Evolutionary conservation across 2,329 filamentous ascomycete genomes (phyloP).

Genomic region (Dendrostoma leiphaemia): DNA sequence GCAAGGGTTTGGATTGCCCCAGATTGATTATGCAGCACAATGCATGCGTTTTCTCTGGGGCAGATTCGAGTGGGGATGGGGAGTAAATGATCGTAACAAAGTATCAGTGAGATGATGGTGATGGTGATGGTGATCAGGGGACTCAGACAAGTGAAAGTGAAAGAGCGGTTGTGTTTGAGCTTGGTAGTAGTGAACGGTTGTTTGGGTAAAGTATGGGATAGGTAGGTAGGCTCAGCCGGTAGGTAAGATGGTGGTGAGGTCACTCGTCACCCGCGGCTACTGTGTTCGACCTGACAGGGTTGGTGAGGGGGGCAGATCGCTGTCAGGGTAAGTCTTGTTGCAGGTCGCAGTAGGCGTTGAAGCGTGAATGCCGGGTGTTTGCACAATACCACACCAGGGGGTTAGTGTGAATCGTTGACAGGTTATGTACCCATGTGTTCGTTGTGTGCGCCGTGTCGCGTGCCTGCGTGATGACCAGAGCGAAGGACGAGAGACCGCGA

Average conservation of each 20-base stretch:
- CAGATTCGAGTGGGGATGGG: not conserved
- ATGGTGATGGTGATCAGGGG: not conserved
- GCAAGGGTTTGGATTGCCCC: slow-evolving; percentile 5
- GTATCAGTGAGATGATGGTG: not conserved
- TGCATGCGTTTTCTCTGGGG: not conserved
- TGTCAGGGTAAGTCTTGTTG: not conserved
- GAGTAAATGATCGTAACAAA: not conserved
- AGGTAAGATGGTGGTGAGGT: not conserved
- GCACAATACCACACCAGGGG: no score
- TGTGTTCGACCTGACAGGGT: not conserved
- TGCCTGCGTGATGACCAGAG: not conserved
- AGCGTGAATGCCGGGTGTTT: no score
- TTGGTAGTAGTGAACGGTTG: no score
- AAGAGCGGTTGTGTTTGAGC: no score
- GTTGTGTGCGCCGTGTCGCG: not conserved
- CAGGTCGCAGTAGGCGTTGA: not conserved
- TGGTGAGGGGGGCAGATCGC: not conserved
- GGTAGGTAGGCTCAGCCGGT: no score
- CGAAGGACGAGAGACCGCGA: not conserved
- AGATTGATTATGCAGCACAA: slow-evolving; percentile 6
- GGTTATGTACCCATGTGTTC: not conserved
- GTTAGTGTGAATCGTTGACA: not conserved
- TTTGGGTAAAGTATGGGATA: no score
- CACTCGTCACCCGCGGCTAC: not conserved
- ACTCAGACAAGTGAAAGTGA: no score